These are phyloP conservation scores for Bonia amplexicaulis DNA, from an alignment of 176 grass and related monocot species.

Conservation along the genomic window DNA sequence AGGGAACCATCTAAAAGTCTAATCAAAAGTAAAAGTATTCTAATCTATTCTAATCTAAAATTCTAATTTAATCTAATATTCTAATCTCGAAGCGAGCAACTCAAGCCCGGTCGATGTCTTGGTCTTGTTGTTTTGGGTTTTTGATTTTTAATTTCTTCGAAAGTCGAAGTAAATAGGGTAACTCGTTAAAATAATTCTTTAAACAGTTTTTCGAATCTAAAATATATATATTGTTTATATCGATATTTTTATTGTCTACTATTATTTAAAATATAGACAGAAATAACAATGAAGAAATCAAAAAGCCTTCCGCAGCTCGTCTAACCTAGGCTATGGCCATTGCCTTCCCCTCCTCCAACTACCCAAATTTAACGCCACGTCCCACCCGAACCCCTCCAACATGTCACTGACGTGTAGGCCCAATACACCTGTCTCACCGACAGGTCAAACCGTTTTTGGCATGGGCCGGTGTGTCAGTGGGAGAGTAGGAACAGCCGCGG, in stretches of 20 bases:
- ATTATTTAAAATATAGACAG: no score
- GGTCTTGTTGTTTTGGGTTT: no score
- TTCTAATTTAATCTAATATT: background rate
- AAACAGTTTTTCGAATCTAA: no score
- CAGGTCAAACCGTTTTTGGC: fast-evolving
- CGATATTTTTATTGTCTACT: no score
- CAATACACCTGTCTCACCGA: background rate
- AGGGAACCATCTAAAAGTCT: no score
- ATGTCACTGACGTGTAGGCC: background rate
- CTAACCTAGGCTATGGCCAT: background rate
- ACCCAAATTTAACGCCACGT: constrained; percentile 19
- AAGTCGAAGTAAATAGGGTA: fast-evolving
- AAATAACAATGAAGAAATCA: no score
- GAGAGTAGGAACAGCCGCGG: background rate
- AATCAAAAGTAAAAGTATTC: no score
- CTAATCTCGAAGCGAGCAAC: constrained; percentile 21
- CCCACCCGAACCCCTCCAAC: background rate
- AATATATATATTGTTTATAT: no score
- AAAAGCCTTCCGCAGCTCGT: no score
- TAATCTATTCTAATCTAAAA: background rate
- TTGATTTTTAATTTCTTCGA: fast-evolving
- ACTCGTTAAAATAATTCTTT: no score
- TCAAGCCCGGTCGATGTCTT: background rate
- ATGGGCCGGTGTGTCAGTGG: background rate
- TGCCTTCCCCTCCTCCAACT: constrained; percentile 1